phyloP scores from a whole-genome alignment of 139 green algal species.

The Picochlorum sp. region DNA sequence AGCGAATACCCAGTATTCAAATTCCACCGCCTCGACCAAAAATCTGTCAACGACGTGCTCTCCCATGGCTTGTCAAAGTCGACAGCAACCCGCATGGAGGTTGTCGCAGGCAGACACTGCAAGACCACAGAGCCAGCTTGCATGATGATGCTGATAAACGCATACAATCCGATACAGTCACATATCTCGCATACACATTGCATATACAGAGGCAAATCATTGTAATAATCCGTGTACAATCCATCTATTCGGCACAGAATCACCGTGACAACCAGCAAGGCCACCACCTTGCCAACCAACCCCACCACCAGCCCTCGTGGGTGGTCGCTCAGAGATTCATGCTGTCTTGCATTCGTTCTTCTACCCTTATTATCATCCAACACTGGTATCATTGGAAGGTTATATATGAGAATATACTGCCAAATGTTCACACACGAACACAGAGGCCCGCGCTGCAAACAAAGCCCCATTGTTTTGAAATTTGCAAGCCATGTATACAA shows the following conservation, averaged over 20 bases:
- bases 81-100: too few species aligned
- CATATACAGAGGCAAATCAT: neutral
- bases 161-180: constrained; percentile 23
- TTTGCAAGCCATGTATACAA: too few species aligned
- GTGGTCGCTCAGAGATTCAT: too few species aligned
- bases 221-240: too few species aligned
- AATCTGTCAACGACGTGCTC: constrained; percentile 24
- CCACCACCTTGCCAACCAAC: too few species aligned
- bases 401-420: constrained; percentile 17
- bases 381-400: constrained; percentile 20
- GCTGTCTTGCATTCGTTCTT: too few species aligned
- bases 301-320: too few species aligned
- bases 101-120: constrained; percentile 5
- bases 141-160: constrained; percentile 29
- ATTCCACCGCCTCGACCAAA: constrained; percentile 52
- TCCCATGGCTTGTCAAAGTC: constrained; percentile 40
- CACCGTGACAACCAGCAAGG: too few species aligned
- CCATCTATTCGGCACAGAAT: too few species aligned
- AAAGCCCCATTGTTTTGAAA: too few species aligned
- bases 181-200: neutral
- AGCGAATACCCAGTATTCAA: constrained; percentile 36
- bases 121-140: constrained; percentile 14
- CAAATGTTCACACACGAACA: neutral
- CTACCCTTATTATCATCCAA: neutral
- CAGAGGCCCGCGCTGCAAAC: too few species aligned